These are phyloP conservation scores for Lactarius hatsudake DNA, from an alignment of 768 basidiomycete species.

Conservation along the genomic window DNA sequence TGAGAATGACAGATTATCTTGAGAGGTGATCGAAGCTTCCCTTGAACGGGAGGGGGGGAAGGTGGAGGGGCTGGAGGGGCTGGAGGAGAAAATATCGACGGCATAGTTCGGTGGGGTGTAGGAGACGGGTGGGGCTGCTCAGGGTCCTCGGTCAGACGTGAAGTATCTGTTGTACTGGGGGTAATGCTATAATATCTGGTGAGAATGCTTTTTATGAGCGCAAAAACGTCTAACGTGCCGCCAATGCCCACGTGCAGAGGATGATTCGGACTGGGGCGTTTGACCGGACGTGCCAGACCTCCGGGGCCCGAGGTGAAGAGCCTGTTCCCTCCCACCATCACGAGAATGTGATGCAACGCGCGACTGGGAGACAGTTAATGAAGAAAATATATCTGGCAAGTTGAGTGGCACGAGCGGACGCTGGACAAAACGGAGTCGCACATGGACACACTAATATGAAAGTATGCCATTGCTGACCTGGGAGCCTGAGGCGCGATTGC, in stretches of 20 bases:
- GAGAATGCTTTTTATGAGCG: not conserved
- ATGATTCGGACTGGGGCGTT: too few relatives aligned
- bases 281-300: not conserved
- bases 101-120: not conserved
- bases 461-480: not conserved
- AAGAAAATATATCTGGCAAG: not conserved
- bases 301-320: not conserved
- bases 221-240: not conserved
- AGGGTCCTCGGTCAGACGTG: not conserved
- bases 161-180: not conserved
- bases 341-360: not conserved
- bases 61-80: not conserved
- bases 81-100: not conserved
- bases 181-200: not conserved
- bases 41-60: not conserved
- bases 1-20: slow-evolving; percentile 36
- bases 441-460: not conserved
- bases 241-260: not conserved
- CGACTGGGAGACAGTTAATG: not conserved
- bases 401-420: not conserved
- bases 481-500: not conserved
- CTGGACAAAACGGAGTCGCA: not conserved
- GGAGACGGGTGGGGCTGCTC: not conserved
- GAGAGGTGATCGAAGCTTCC: slow-evolving; percentile 5
- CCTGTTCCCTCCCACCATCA: not conserved